Evolutionary conservation across 2,329 filamentous ascomycete species (phyloP), one percentile per base, ranked within the genome.

Genomic region (Xenoacremonium recifei): DNA sequence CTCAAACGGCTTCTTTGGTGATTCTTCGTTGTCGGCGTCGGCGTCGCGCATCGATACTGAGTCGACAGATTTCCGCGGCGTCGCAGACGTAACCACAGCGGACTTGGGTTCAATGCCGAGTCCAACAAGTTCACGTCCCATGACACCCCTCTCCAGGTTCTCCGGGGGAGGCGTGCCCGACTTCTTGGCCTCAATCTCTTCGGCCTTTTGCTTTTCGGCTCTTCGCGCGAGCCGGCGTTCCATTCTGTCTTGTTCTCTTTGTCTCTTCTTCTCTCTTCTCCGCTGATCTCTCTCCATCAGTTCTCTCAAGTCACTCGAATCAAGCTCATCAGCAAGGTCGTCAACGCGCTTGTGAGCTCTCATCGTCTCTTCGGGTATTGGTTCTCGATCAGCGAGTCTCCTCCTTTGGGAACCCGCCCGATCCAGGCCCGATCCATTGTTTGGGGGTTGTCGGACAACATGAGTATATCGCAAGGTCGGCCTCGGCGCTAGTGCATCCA

Each of bases 261-360:
- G 72, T 39, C 77, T 79, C 66, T 87, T 91, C 61, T 82, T 82
- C 52, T 96, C 88, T 50, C 79, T 82, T 43, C 93, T 79, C 56
- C 91, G 80, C 51, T 84, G 77, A 59, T 99, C 93, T 45, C 93
- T 76, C 56, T 99, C 93, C 79, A 99, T 85, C 21, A 97, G 73
- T 60, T 95, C 87, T 44, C 92, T 80, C 29, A 99, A 65, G 54
- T 89, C 91, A 39, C 85, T 81, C 4, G 93, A 87, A 65, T 89
- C 89, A 40, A 99, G 74, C 45, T 88, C 85, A 60, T 97, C 87
- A 17, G 90, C 93, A 33, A 97, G 67, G 65, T 87, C 69, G 67
- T 88, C 67, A 61, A 87, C 66, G 57, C 80, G 67, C 66, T 84
- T 82, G 53, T 80, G 79, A 3, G 76, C 76, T 50, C 75, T 81